A percentile compares a stretch with the other conserved stretches of the same genome.
These are phyloP conservation scores for Diaporthe longicolla DNA, from an alignment of 2,329 filamentous ascomycete species.

Conservation along the genomic window DNA sequence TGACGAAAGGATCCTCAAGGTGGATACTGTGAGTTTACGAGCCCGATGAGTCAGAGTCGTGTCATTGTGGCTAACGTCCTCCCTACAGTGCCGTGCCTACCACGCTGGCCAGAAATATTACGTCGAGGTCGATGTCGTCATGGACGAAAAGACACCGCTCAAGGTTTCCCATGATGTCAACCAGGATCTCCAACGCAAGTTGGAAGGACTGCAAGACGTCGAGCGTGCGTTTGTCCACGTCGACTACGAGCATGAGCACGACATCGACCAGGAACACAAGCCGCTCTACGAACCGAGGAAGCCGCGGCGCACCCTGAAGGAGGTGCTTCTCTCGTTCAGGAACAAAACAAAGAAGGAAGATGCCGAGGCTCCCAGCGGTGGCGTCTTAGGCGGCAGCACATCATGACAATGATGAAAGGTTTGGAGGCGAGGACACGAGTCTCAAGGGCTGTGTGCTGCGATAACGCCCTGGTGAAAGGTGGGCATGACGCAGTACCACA, in stretches of 20 bases:
- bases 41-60: not conserved
- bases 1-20: constrained; percentile 67
- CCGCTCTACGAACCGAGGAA: constrained; percentile 56
- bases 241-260: constrained; percentile 60
- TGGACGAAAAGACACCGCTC: constrained; percentile 68
- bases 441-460: not conserved
- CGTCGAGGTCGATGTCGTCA: constrained; percentile 74
- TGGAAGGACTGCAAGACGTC: constrained; percentile 63
- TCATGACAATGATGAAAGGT: not conserved
- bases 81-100: constrained; percentile 66
- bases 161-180: constrained; percentile 72
- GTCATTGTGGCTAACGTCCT: constrained; percentile 31
- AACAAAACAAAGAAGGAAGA: constrained; percentile 43
- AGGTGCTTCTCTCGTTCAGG: constrained; percentile 53
- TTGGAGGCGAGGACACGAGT: not conserved
- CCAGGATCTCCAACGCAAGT: constrained; percentile 71
- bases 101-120: constrained; percentile 74
- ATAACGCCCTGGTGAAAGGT: not conserved
- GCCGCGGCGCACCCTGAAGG: constrained; percentile 52
- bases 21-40: constrained; percentile 61
- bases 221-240: constrained; percentile 63
- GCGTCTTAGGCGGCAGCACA: constrained; percentile 4
- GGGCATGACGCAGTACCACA: rapidly evolving
- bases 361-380: not conserved
- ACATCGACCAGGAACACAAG: constrained; percentile 59